Evolutionary conservation across 148 eudicot genomes (phyloP).

Genomic region (Arbutus unedo): DNA sequence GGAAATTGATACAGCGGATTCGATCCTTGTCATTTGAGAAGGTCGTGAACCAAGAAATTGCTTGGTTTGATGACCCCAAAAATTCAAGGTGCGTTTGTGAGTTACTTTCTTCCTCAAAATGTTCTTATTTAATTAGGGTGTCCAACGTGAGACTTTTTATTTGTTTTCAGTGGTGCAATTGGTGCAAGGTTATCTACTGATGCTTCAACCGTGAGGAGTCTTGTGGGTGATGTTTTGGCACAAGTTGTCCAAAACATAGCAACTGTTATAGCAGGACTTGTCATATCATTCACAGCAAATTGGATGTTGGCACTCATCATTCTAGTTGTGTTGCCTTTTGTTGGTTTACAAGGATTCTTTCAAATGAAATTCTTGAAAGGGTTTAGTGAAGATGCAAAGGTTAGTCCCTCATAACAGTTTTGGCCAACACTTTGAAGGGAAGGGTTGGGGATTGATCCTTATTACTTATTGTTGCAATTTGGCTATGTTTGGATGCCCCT

Average conservation of each 20-base stretch:
- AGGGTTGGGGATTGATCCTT: neutral
- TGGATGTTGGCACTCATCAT: conserved; percentile 73
- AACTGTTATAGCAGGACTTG: conserved; percentile 55
- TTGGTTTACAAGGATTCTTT: conserved; percentile 56
- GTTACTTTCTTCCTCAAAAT: neutral
- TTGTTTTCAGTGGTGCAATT: conserved; percentile 63
- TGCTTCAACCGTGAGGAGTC: conserved; percentile 67
- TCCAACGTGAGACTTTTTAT: neutral
- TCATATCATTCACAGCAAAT: conserved; percentile 69
- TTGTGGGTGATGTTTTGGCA: conserved; percentile 83
- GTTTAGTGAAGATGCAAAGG: conserved; percentile 84
- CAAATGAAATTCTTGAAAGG: conserved; percentile 60
- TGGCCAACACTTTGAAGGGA: neutral
- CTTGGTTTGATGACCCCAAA: conserved; percentile 84
- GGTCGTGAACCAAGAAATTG: conserved; percentile 74
- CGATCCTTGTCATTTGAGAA: conserved; percentile 66
- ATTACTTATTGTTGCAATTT: neutral
- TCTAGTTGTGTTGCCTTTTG: conserved; percentile 52
- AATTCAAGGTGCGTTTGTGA: conserved; percentile 53
- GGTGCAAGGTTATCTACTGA: conserved; percentile 86
- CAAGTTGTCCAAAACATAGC: conserved; percentile 60
- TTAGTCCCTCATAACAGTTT: conserved; percentile 7
- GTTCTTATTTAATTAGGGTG: neutral
- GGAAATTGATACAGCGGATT: conserved; percentile 62
- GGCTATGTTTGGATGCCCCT: too few relatives aligned